Evolutionary conservation across 2,329 filamentous ascomycete species (phyloP).

Genomic region (Penicillium sp.): DNA sequence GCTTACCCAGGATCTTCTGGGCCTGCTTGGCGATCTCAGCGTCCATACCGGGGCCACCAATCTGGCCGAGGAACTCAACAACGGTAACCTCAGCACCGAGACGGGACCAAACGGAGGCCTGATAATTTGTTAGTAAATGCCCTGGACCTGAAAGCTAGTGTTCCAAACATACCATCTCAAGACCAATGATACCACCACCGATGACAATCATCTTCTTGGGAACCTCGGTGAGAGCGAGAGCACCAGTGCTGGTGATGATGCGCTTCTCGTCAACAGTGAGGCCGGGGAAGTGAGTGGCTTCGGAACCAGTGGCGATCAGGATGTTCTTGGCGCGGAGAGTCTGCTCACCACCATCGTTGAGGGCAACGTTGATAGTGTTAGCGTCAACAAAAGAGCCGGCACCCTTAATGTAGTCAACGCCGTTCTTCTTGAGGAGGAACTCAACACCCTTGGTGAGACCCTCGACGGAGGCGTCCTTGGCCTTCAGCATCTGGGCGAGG

Average conservation of each 20-base stretch:
- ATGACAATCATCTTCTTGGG: conserved; percentile 97
- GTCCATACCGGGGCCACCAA: conserved; percentile 98
- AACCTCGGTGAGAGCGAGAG: conserved; percentile 83
- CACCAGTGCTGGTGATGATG: conserved; percentile 94
- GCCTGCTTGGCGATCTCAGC: conserved; percentile 84
- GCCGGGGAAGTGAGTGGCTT: conserved; percentile 94
- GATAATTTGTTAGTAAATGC: conserved; percentile 7
- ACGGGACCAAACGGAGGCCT: conserved; percentile 91
- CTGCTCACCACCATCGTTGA: conserved; percentile 89
- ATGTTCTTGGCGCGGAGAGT: conserved; percentile 93
- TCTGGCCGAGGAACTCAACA: conserved; percentile 93
- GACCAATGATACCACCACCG: conserved; percentile 95
- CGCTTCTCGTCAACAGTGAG: conserved; percentile 96
- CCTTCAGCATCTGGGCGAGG: conserved; percentile 94
- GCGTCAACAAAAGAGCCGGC: conserved; percentile 83
- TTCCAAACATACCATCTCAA: conserved; percentile 77
- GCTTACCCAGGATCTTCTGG: conserved; percentile 92
- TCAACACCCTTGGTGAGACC: conserved; percentile 96
- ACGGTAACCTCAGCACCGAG: conserved; percentile 94
- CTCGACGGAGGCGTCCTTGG: conserved; percentile 87
- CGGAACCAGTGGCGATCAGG: conserved; percentile 92
- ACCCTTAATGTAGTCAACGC: conserved; percentile 96
- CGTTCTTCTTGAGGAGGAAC: conserved; percentile 99
- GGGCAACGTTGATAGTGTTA: conserved; percentile 86
- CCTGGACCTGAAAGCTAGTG: neutral